These are phyloP conservation scores for Pythium brassicae DNA, from an alignment of 352 stramenopile genomes.

Conservation along the genomic window DNA sequence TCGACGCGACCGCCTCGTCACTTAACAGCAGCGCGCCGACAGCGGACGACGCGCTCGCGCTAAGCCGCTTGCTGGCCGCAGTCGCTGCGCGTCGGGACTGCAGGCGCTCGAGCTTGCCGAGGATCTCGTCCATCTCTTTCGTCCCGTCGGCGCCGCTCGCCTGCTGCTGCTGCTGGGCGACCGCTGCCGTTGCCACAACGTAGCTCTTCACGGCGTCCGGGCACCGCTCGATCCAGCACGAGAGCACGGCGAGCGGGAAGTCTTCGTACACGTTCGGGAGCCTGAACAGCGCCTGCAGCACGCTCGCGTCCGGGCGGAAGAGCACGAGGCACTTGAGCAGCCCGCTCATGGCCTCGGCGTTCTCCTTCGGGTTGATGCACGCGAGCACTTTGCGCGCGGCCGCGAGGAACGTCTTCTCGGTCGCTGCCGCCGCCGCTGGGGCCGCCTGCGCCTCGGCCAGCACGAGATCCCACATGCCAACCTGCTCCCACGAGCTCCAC, in stretches of 20 bases:
- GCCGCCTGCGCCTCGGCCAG: conserved; percentile 56
- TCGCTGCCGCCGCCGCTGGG: conserved; percentile 13
- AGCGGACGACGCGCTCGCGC: conserved; percentile 3
- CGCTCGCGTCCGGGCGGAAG: conserved; percentile 53
- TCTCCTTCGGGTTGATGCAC: conserved; percentile 69
- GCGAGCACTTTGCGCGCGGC: conserved; percentile 71
- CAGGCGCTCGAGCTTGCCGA: conserved; percentile 61
- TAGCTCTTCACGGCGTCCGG: conserved; percentile 52
- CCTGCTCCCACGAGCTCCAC: conserved; percentile 85
- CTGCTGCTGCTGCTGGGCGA: conserved; percentile 23
- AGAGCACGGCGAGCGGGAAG: conserved; percentile 63
- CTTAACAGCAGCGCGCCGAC: conserved; percentile 29
- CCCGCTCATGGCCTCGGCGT: conserved; percentile 64
- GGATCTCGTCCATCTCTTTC: conserved; percentile 48
- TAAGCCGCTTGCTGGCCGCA: conserved; percentile 8
- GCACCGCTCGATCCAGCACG: conserved; percentile 70
- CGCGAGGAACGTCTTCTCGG: conserved; percentile 54
- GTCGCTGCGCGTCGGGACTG: conserved; percentile 30
- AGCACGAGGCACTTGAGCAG: conserved; percentile 75
- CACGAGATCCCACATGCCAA: conserved; percentile 75
- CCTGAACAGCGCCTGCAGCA: conserved; percentile 78
- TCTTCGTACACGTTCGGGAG: conserved; percentile 54
- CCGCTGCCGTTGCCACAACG: conserved; percentile 23
- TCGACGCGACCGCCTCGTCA: conserved; percentile 31
- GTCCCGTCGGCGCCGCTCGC: conserved; percentile 10